These are phyloP conservation scores for Cercophora scortea DNA, from an alignment of 495 filamentous ascomycete species.

Conservation along the genomic window DNA sequence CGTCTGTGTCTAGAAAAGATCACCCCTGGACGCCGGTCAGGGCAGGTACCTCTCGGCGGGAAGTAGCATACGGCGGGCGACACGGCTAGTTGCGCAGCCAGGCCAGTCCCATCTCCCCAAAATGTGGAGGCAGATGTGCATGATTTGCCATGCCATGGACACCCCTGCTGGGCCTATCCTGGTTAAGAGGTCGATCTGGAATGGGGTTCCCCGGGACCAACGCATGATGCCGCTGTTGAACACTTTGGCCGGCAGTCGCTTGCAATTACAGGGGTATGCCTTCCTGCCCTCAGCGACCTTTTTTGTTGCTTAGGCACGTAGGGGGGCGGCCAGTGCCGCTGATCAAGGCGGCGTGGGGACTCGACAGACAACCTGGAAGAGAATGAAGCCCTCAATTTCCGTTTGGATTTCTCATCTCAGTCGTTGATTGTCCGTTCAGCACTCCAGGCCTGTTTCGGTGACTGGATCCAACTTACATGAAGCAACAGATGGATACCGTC, in stretches of 20 bases:
- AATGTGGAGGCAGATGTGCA: constrained; percentile 6
- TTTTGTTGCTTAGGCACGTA: too few species aligned
- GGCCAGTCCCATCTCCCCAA: neutral
- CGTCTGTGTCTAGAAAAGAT: constrained; percentile 10
- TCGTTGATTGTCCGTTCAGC: too few species aligned
- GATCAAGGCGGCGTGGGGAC: too few species aligned
- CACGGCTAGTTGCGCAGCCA: neutral
- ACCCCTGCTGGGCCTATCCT: neutral
- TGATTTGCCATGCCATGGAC: neutral
- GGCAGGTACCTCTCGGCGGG: neutral
- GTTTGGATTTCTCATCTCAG: too few species aligned
- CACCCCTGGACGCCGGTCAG: neutral
- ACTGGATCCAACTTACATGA: too few species aligned
- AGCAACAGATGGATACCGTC: too few species aligned
- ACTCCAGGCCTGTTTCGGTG: too few species aligned
- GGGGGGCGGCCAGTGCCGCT: too few species aligned
- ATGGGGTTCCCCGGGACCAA: constrained; percentile 10
- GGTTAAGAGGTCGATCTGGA: constrained; percentile 5
- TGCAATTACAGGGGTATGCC: constrained; percentile 4
- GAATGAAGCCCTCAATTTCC: too few species aligned
- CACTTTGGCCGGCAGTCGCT: too few species aligned
- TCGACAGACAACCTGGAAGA: too few species aligned
- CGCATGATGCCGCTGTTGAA: neutral
- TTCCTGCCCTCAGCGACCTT: too few species aligned
- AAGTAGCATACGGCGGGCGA: neutral